Conservation (phyloP, 2,329 filamentous ascomycete genomes). For the Tolypocladium tundrense region DNA sequence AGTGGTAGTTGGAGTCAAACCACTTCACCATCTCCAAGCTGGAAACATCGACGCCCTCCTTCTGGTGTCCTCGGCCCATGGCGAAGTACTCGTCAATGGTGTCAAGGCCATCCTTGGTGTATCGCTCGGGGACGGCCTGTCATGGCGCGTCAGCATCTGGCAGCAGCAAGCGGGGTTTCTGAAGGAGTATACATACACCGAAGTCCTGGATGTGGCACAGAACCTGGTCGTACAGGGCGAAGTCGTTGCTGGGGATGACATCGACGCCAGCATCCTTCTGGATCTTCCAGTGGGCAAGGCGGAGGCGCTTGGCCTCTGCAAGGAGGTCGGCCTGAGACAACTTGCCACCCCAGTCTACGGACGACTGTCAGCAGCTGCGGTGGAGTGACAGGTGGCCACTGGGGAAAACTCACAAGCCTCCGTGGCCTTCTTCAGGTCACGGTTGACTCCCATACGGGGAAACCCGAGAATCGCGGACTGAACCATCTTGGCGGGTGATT, state of each 20-base stretch:
- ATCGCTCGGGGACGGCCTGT: conserved; percentile 83
- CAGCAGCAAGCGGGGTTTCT: not conserved
- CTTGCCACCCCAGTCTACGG: conserved; percentile 75
- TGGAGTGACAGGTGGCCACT: conserved; percentile 10
- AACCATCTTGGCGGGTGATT: conserved; percentile 42
- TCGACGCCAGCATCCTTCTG: conserved; percentile 98
- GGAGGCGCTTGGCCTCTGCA: conserved; percentile 90
- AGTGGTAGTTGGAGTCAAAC: conserved; percentile 99
- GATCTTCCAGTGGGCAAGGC: conserved; percentile 97
- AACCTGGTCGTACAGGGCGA: conserved; percentile 96
- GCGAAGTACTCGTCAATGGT: conserved; percentile 96
- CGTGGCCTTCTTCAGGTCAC: conserved; percentile 99
- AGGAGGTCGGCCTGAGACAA: conserved; percentile 84
- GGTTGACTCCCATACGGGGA: conserved; percentile 95
- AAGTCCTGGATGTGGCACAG: conserved; percentile 98
- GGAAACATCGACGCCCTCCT: conserved; percentile 85
- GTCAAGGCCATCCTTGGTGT: conserved; percentile 81
- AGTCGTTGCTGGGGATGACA: conserved; percentile 98
- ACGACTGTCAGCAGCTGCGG: conserved; percentile 13
- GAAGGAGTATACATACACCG: conserved; percentile 51
- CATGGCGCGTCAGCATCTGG: conserved; percentile 3
- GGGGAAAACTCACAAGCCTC: conserved; percentile 63
- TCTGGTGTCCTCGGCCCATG: conserved; percentile 98
- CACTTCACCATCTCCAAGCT: conserved; percentile 99
- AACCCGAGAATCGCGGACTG: conserved; percentile 84